These are phyloP conservation scores for Trametes polyzona DNA, from an alignment of 1,284 basidiomycete species.

Conservation along the genomic window DNA sequence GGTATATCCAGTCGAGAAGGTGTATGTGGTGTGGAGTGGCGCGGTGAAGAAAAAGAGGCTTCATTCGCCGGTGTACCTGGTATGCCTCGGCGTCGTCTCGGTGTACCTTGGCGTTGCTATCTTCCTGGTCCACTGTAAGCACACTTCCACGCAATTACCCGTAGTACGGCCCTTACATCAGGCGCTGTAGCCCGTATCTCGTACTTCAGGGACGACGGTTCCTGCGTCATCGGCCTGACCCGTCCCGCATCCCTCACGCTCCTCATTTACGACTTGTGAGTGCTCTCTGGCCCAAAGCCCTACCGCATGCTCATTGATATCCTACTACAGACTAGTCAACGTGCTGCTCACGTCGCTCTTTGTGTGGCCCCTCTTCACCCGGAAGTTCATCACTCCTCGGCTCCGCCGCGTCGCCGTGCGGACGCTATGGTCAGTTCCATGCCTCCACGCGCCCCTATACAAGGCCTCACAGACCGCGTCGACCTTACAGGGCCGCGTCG, in stretches of 20 bases:
- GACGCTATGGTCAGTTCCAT: slow-evolving; percentile 42
- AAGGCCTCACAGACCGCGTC: too few species aligned
- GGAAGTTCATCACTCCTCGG: slow-evolving; percentile 38
- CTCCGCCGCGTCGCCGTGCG: slow-evolving; percentile 44
- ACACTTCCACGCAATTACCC: too few species aligned
- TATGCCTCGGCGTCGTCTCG: slow-evolving; percentile 35
- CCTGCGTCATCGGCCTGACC: slow-evolving; percentile 50
- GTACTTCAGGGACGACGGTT: slow-evolving; percentile 37
- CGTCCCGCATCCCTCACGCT: slow-evolving; percentile 44
- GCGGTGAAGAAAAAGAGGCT: slow-evolving; percentile 28
- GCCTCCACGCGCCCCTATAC: not conserved
- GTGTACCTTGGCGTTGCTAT: slow-evolving; percentile 39
- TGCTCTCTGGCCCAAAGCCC: slow-evolving; percentile 12
- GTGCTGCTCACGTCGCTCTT: slow-evolving; percentile 50
- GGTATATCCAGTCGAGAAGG: slow-evolving; percentile 36
- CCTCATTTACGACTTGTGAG: slow-evolving; percentile 46
- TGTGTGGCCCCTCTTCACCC: slow-evolving; percentile 47
- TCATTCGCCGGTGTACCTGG: slow-evolving; percentile 41
- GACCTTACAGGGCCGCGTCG: slow-evolving; percentile 46
- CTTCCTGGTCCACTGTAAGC: slow-evolving; percentile 40
- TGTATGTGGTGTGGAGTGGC: slow-evolving; percentile 41
- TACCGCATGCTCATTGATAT: not conserved
- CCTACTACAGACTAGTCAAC: slow-evolving; percentile 40
- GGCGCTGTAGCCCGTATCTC: slow-evolving; percentile 39
- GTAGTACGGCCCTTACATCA: too few species aligned